Evolutionary conservation across 805 yeast species (phyloP).

Genomic region (Saccharomycopsis olivae): DNA sequence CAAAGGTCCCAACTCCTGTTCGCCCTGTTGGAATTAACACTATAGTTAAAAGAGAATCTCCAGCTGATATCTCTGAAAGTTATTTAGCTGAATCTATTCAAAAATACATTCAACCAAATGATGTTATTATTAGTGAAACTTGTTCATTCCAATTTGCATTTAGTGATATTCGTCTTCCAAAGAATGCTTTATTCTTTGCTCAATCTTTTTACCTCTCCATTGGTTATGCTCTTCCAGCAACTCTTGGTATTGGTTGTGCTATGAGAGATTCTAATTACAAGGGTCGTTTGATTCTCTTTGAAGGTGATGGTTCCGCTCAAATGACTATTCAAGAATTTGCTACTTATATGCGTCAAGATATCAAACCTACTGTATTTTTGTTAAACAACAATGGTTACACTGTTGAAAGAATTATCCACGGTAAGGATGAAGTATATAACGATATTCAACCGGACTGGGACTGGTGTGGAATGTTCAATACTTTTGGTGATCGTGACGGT

Average conservation of each 20-base stretch:
- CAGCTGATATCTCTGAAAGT: constrained; percentile 38
- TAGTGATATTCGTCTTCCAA: constrained; percentile 55
- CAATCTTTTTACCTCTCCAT: constrained; percentile 78
- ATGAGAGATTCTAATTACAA: constrained; percentile 36
- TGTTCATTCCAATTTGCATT: constrained; percentile 75
- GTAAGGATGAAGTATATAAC: constrained; percentile 66
- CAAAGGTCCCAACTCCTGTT: constrained; percentile 19
- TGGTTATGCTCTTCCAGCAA: constrained; percentile 81
- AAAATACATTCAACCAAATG: constrained; percentile 44
- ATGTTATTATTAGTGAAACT: constrained; percentile 69
- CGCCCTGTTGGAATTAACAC: constrained; percentile 20
- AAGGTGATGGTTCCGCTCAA: constrained; percentile 93
- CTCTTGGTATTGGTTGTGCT: constrained; percentile 75
- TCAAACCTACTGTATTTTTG: constrained; percentile 60
- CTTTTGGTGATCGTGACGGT: constrained; percentile 46
- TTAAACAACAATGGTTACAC: constrained; percentile 85
- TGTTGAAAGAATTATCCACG: constrained; percentile 78
- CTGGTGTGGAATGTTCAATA: constrained; percentile 59
- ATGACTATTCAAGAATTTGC: constrained; percentile 86
- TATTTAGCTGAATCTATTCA: constrained; percentile 32
- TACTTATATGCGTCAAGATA: constrained; percentile 45
- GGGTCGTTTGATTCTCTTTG: constrained; percentile 58
- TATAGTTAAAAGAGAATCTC: constrained; percentile 22
- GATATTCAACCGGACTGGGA: constrained; percentile 77
- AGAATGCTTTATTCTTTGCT: constrained; percentile 39